Evolutionary conservation across 768 basidiomycete genomes (phyloP), one percentile per base, ranked within the genome.

Genomic region (Lentinula detonsa): DNA sequence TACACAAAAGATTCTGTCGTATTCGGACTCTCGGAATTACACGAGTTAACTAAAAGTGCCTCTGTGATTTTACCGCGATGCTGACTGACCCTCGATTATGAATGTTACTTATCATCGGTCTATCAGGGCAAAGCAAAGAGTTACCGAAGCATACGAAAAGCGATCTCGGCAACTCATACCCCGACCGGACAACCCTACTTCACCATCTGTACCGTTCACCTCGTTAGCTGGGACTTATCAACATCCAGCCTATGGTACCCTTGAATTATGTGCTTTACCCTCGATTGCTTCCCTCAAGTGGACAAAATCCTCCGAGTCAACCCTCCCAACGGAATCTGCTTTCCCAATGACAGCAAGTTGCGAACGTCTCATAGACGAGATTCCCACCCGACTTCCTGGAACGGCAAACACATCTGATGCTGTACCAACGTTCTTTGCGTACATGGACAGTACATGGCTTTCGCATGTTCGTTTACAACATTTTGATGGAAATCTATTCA

Each of bases 381-480:
- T 64, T 13, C n/a, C 59, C 18, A 54, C 40, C 16, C 46, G 57
- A 42, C 64, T 67, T 15, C 66, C 67, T 23, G 64, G 62, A 18
- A 59, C 55, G 10, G 21, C 65, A 13, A 61, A 63, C 16, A 45
- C 65, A 2, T 57, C 35, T 5, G 37, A 39, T 39, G 37, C 37
- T 13, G 57, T 65, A 13, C 67, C 68, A 7, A 67, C 67, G 3
- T 60, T 65, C 16, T 28, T 68, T 9, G 62, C 61, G 18, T 43
- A 59, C 18, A 61, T 50, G 46, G 54, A 68, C 43, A 66, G 56
- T 16, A 56, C 61, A 18, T 65, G 57, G 61, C 11, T 37, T 18
- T 60, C 64, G 3, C 65, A 71, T 52, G 13, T 66, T 6, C 62
- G 57, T 10, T 58, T 69, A 48, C 53, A 62, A 42, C 70, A 71